Conservation (phyloP, 768 basidiomycete genomes). For the Albatrellus ellisii region DNA sequence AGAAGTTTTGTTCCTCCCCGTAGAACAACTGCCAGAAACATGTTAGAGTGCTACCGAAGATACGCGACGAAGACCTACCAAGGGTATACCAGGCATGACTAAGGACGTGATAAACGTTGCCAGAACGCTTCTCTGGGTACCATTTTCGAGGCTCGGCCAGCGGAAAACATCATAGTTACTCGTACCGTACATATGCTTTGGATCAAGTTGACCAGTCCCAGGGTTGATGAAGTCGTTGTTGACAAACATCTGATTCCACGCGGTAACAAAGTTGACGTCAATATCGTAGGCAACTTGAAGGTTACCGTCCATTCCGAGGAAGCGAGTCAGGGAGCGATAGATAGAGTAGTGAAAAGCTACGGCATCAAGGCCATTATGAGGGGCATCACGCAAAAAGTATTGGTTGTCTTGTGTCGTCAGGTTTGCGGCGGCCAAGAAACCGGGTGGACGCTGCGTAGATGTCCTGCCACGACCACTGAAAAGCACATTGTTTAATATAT, state of each 20-base stretch:
- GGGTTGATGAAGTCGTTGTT: slow-evolving; percentile 80
- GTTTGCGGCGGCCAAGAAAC: slow-evolving; percentile 58
- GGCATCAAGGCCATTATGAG: slow-evolving; percentile 52
- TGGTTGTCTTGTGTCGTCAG: slow-evolving; percentile 44
- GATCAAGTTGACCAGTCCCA: slow-evolving; percentile 51
- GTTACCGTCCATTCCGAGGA: slow-evolving; percentile 95
- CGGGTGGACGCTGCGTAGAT: slow-evolving; percentile 50
- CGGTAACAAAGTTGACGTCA: slow-evolving; percentile 68
- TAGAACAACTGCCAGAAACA: slow-evolving; percentile 47
- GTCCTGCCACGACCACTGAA: slow-evolving; percentile 81
- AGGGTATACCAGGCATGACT: slow-evolving; percentile 77
- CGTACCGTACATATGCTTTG: slow-evolving; percentile 83
- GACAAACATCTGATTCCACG: slow-evolving; percentile 89
- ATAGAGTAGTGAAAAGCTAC: slow-evolving; percentile 92
- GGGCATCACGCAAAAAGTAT: slow-evolving; percentile 67
- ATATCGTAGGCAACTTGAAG: slow-evolving; percentile 83
- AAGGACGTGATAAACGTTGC: slow-evolving; percentile 69
- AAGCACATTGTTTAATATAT: neutral
- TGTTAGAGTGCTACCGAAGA: slow-evolving; percentile 7
- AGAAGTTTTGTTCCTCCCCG: slow-evolving; percentile 89
- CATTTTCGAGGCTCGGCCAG: slow-evolving; percentile 84
- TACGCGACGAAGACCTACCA: slow-evolving; percentile 32
- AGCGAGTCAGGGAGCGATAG: slow-evolving; percentile 75
- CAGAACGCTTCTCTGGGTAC: slow-evolving; percentile 61
- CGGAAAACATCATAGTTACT: slow-evolving; percentile 93